Conservation (phyloP, 1,284 basidiomycete species). For the Marasmius oreades region DNA sequence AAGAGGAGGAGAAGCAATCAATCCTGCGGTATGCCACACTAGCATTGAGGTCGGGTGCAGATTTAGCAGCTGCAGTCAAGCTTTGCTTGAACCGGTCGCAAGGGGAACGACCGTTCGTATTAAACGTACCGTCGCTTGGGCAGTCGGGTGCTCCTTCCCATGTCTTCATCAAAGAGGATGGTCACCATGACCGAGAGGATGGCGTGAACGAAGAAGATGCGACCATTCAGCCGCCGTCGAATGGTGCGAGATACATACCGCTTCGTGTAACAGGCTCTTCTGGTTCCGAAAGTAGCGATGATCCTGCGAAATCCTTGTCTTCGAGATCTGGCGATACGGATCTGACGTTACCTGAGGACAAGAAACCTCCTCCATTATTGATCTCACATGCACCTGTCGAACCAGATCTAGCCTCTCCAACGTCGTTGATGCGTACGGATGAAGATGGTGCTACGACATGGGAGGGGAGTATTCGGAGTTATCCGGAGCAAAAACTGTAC, state of each 20-base stretch:
- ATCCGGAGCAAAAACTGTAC: slow-evolving; percentile 53
- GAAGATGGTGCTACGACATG: slow-evolving; percentile 50
- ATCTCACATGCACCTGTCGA: slow-evolving; percentile 31
- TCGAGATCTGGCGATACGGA: slow-evolving; percentile 42
- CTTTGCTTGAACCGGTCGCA: slow-evolving; percentile 65
- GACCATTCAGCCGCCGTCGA: slow-evolving; percentile 43
- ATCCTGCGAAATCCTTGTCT: slow-evolving; percentile 40
- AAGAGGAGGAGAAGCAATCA: slow-evolving; percentile 79
- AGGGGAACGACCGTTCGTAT: slow-evolving; percentile 59
- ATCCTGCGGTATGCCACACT: slow-evolving; percentile 82
- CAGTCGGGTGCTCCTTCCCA: slow-evolving; percentile 36
- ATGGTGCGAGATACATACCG: slow-evolving; percentile 21
- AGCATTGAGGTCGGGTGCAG: slow-evolving; percentile 84
- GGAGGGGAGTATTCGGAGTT: slow-evolving; percentile 44
- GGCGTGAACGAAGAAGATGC: slow-evolving; percentile 49
- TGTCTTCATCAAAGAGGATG: slow-evolving; percentile 30
- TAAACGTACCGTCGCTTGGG: slow-evolving; percentile 52
- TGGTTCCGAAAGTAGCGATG: slow-evolving; percentile 37
- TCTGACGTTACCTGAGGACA: slow-evolving; percentile 45
- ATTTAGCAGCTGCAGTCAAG: slow-evolving; percentile 83
- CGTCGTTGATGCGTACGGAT: slow-evolving; percentile 45
- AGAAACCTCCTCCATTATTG: slow-evolving; percentile 22
- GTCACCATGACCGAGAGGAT: slow-evolving; percentile 30
- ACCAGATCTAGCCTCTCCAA: slow-evolving; percentile 44
- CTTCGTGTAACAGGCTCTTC: slow-evolving; percentile 24